Conservation (phyloP, 106 monocot genomes). For the Narthecium ossifragum region DNA sequence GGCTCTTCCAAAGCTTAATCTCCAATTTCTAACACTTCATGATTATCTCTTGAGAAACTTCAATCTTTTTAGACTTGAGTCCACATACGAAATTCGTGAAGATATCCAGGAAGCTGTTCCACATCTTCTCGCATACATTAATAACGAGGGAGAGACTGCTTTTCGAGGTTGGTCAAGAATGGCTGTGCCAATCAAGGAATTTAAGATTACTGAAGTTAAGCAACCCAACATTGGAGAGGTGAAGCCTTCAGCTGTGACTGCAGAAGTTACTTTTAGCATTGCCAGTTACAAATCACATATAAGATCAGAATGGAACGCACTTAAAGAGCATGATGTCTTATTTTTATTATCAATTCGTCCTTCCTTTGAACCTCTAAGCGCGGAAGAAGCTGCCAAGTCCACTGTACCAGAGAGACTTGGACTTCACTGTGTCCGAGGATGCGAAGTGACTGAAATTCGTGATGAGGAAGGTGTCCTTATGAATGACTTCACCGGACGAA, state of each 20-base stretch:
- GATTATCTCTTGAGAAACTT: slow-evolving; percentile 95
- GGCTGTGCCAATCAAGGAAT: slow-evolving; percentile 91
- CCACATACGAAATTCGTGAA: slow-evolving; percentile 98
- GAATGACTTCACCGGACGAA: slow-evolving; percentile 98
- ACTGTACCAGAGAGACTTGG: slow-evolving; percentile 86
- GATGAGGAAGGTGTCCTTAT: slow-evolving; percentile 97
- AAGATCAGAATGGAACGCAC: slow-evolving; percentile 89
- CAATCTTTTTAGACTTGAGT: slow-evolving; percentile 97
- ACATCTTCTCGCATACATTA: slow-evolving; percentile 88
- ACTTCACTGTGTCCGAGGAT: slow-evolving; percentile 94
- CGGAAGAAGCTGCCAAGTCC: slow-evolving; percentile 84
- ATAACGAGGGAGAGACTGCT: slow-evolving; percentile 91
- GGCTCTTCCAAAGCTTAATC: slow-evolving; percentile 96
- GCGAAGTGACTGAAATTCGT: slow-evolving; percentile 87
- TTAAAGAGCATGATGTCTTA: slow-evolving; percentile 98
- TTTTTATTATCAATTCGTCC: slow-evolving; percentile 94
- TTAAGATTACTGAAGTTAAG: slow-evolving; percentile 78
- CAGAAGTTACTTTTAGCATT: slow-evolving; percentile 83
- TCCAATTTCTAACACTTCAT: slow-evolving; percentile 96
- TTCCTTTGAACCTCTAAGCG: slow-evolving; percentile 94
- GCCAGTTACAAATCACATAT: slow-evolving; percentile 86
- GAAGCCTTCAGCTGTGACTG: slow-evolving; percentile 88
- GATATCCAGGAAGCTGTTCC: slow-evolving; percentile 99
- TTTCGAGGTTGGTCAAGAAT: slow-evolving; percentile 99
- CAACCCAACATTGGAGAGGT: slow-evolving; percentile 98